Percentiles rank a stretch among this genome's conserved stretches.
Conservation (phyloP, 2,329 filamentous ascomycete genomes). For the Phyllosticta citriasiana region DNA sequence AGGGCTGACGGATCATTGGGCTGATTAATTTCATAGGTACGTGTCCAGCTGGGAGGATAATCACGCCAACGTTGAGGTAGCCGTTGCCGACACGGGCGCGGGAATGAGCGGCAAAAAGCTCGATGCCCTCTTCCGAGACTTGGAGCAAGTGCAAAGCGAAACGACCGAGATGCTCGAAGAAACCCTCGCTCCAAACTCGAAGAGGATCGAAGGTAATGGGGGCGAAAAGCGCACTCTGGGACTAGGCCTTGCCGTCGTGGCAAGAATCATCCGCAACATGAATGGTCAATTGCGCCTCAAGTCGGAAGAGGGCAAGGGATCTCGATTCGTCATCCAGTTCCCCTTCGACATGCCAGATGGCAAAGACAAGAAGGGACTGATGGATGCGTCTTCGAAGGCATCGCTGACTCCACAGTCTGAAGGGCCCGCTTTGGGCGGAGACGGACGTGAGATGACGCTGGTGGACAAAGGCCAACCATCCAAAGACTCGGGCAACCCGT, state of each 20-base stretch:
- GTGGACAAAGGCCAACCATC: constrained; percentile 30
- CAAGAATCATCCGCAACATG: constrained; percentile 80
- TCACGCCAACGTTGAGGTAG: constrained; percentile 61
- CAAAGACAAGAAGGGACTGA: constrained; percentile 10
- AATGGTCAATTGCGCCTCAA: constrained; percentile 77
- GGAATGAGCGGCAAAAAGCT: constrained; percentile 51
- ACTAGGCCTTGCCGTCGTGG: constrained; percentile 79
- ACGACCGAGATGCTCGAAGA: constrained; percentile 20
- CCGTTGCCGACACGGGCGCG: constrained; percentile 63
- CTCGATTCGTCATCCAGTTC: constrained; percentile 70
- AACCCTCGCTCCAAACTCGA: constrained; percentile 22
- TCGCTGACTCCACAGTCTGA: constrained; percentile 17
- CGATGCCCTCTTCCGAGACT: constrained; percentile 51
- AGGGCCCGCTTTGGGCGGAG: constrained; percentile 6
- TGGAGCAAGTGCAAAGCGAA: constrained; percentile 55
- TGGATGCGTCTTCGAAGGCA: constrained; percentile 14
- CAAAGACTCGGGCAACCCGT: neutral
- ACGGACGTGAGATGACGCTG: constrained; percentile 50
- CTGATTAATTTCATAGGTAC: constrained; percentile 30
- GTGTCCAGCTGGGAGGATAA: constrained; percentile 43
- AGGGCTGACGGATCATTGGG: neutral
- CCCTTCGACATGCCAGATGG: constrained; percentile 57
- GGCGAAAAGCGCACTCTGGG: constrained; percentile 50
- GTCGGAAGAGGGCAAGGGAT: constrained; percentile 73
- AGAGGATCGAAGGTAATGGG: constrained; percentile 17